Conservation (phyloP, 805 yeast species). For the Candida pseudofarinosa region DNA sequence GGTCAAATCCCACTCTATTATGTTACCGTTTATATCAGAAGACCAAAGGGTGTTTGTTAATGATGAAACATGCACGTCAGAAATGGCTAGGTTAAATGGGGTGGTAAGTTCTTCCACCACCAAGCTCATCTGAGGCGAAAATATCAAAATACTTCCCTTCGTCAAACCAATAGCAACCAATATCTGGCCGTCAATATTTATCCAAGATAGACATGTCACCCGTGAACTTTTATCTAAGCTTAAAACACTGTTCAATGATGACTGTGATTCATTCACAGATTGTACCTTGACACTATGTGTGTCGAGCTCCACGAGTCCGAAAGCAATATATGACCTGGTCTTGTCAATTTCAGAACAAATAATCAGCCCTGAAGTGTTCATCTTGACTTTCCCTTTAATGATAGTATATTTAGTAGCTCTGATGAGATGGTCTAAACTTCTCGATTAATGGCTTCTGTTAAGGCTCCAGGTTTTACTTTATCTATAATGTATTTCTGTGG, state of each 20-base stretch:
- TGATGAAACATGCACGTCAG: conserved; percentile 44
- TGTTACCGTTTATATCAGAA: conserved; percentile 52
- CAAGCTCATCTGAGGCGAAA: conserved; percentile 62
- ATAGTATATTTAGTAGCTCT: not conserved
- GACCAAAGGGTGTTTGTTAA: conserved; percentile 50
- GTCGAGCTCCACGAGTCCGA: conserved; percentile 64
- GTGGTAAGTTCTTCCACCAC: conserved; percentile 50
- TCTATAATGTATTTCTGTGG: not conserved
- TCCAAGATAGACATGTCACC: conserved; percentile 54
- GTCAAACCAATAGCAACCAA: conserved; percentile 60
- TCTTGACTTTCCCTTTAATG: not conserved
- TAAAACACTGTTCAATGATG: conserved; percentile 44
- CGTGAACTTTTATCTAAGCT: conserved; percentile 49
- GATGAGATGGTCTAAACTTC: not conserved
- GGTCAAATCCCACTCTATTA: conserved; percentile 60
- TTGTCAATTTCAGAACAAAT: conserved; percentile 55
- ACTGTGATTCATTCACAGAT: conserved; percentile 41
- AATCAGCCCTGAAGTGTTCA: conserved; percentile 22
- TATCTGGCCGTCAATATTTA: conserved; percentile 38
- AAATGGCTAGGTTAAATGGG: conserved; percentile 42
- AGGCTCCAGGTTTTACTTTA: not conserved
- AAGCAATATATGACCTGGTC: conserved; percentile 58
- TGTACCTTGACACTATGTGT: conserved; percentile 66
- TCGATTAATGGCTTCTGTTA: not conserved
- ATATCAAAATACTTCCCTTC: conserved; percentile 60